Conservation (phyloP, 768 basidiomycete species). For the Russula brevipes region DNA sequence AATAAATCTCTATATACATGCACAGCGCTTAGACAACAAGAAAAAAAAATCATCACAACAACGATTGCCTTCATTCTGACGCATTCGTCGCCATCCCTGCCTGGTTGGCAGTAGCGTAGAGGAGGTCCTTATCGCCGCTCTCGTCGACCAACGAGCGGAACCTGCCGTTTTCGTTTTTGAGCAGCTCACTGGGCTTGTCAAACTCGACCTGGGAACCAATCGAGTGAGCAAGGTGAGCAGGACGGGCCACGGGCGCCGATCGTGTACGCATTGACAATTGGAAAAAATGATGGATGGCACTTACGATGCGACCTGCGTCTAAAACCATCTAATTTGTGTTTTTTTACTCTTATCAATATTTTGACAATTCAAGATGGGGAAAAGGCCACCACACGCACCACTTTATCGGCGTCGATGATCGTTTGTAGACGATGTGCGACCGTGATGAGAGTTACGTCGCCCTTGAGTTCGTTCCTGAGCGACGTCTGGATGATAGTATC, state of each 20-base stretch:
- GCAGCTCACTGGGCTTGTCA: conserved; percentile 41
- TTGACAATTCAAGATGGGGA: no score
- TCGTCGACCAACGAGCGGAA: conserved; percentile 38
- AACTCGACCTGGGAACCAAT: conserved; percentile 37
- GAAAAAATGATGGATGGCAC: conserved; percentile 7
- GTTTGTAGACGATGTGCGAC: conserved; percentile 56
- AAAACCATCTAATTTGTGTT: conserved; percentile 37
- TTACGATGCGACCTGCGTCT: conserved; percentile 39
- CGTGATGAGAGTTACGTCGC: conserved; percentile 48
- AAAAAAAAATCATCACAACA: no score
- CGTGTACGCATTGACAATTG: no score
- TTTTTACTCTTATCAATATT: neutral
- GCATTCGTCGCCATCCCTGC: neutral
- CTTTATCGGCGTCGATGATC: conserved; percentile 59
- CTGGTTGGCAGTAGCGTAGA: conserved; percentile 30
- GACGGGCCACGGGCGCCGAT: neutral
- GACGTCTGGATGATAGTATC: conserved; percentile 54
- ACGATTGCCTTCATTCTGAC: neutral
- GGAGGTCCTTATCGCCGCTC: conserved; percentile 36
- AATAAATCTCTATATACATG: no score
- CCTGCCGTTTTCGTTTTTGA: conserved; percentile 34
- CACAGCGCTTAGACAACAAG: no score
- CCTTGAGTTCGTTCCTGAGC: conserved; percentile 42
- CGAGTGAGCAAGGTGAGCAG: neutral
- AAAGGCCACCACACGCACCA: conserved; percentile 32